Evolutionary conservation across 225 moss, liverwort and hornwort species (phyloP).

Genomic region (Pseudisothecium myosuroides): DNA sequence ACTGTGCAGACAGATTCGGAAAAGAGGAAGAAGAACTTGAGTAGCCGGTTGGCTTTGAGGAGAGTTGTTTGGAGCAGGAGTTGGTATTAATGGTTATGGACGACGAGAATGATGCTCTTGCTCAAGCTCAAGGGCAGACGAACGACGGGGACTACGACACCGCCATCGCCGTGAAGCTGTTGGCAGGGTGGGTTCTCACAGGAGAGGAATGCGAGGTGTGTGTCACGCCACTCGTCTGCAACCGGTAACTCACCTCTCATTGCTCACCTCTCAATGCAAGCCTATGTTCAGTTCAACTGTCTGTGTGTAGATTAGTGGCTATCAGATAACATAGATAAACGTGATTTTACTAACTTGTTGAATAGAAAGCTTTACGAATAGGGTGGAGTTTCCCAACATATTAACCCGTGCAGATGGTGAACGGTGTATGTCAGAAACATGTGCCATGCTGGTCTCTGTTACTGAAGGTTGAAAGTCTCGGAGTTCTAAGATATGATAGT

Average conservation of each 20-base stretch:
- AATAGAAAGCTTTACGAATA: no score
- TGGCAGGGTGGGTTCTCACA: conserved; percentile 31
- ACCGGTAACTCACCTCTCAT: conserved; percentile 6
- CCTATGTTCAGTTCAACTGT: neutral
- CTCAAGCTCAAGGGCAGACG: neutral
- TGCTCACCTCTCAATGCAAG: neutral
- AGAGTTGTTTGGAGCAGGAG: neutral
- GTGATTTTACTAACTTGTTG: neutral
- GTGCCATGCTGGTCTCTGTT: neutral
- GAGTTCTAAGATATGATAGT: neutral
- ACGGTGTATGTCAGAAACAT: neutral
- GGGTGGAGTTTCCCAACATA: neutral
- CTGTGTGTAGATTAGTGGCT: neutral
- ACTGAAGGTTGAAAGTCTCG: neutral
- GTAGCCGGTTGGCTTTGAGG: neutral
- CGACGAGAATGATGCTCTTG: conserved; percentile 16
- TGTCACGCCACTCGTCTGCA: conserved; percentile 33
- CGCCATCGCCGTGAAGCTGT: conserved; percentile 33
- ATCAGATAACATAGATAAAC: neutral
- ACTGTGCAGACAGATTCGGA: neutral
- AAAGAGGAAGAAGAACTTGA: neutral
- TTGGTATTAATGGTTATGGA: conserved; percentile 6
- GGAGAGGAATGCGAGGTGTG: conserved; percentile 32
- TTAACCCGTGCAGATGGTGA: neutral
- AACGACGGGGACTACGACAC: conserved; percentile 26